These are phyloP conservation scores for Artemisia annua DNA, from an alignment of 129 eudicot genomes.

Conservation along the genomic window DNA sequence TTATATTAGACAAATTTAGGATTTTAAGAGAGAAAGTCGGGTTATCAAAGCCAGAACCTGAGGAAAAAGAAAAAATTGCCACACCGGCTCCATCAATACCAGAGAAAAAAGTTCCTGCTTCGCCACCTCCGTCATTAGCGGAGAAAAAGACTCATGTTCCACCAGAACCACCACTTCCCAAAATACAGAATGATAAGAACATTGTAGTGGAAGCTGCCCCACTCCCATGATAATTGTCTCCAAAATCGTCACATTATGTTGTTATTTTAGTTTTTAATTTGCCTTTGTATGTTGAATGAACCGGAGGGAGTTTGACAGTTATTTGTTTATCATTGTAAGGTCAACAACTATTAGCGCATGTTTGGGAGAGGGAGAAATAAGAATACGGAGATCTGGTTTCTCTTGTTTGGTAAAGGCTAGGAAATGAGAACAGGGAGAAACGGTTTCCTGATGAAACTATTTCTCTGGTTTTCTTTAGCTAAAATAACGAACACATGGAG, in stretches of 20 bases:
- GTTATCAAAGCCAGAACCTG: constrained; percentile 42
- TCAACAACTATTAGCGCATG: neutral
- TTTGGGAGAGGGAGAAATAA: too few relatives aligned
- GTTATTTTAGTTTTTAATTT: constrained; percentile 9
- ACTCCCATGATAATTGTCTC: constrained; percentile 23
- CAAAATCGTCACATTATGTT: constrained; percentile 8
- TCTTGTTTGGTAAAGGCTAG: too few relatives aligned
- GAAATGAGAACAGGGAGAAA: too few relatives aligned
- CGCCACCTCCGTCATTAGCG: constrained; percentile 16
- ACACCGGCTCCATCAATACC: constrained; percentile 15
- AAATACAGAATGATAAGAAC: constrained; percentile 31
- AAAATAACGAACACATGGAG: too few relatives aligned
- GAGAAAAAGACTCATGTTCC: constrained; percentile 13
- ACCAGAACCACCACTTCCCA: neutral
- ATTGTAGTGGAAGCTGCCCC: constrained; percentile 34
- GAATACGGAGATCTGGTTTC: too few relatives aligned
- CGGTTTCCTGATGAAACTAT: too few relatives aligned
- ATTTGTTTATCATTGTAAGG: constrained; percentile 1
- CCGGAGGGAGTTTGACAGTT: constrained; percentile 13
- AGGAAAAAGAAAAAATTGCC: constrained; percentile 27
- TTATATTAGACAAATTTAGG: constrained; percentile 56
- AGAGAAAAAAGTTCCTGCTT: constrained; percentile 24
- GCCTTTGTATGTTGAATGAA: constrained; percentile 2
- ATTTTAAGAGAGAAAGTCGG: constrained; percentile 57
- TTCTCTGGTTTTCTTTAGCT: too few relatives aligned